Evolutionary conservation across 2,329 filamentous ascomycete genomes (phyloP).

Genomic region (Dothideomycetes sp.): DNA sequence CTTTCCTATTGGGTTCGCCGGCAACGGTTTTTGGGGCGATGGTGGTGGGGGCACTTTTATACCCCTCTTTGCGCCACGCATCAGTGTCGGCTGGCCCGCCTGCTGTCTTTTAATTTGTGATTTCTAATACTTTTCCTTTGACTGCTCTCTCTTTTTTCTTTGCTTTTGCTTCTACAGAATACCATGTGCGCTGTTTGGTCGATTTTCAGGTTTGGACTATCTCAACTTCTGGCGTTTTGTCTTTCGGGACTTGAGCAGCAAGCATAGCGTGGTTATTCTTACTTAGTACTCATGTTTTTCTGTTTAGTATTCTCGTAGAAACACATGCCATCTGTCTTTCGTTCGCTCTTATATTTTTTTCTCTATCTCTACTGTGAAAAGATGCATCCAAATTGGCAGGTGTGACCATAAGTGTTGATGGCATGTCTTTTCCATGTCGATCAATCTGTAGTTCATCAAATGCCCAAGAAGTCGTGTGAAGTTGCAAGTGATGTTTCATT

Average conservation of each 20-base stretch:
- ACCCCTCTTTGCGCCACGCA: slow-evolving; percentile 5
- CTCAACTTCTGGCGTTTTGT: slow-evolving; percentile 21
- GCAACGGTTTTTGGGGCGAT: slow-evolving; percentile 3
- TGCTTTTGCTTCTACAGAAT: slow-evolving; percentile 21
- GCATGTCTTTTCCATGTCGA: background rate
- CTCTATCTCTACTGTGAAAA: background rate
- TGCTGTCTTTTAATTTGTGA: slow-evolving; percentile 22
- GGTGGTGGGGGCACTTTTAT: slow-evolving; percentile 6
- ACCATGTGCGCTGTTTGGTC: slow-evolving; percentile 26
- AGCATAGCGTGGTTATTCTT: slow-evolving; percentile 15
- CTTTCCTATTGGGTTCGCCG: slow-evolving; percentile 10
- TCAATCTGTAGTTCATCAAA: background rate
- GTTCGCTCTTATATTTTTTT: background rate
- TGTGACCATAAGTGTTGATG: no score
- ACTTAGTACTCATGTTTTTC: background rate
- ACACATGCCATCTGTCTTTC: slow-evolving; percentile 6
- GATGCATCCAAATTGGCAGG: no score
- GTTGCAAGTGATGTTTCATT: no score
- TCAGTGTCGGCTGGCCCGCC: slow-evolving; percentile 28
- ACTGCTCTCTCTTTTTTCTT: slow-evolving; percentile 19
- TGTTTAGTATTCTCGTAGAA: background rate
- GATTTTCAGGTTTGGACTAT: slow-evolving; percentile 21
- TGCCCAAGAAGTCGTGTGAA: no score
- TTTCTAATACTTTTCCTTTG: slow-evolving; percentile 16
- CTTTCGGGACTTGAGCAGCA: slow-evolving; percentile 9